Base-by-base conservation (phyloP, 495 filamentous ascomycete genomes). In the Melanomma pulvis-pyrius region DNA sequence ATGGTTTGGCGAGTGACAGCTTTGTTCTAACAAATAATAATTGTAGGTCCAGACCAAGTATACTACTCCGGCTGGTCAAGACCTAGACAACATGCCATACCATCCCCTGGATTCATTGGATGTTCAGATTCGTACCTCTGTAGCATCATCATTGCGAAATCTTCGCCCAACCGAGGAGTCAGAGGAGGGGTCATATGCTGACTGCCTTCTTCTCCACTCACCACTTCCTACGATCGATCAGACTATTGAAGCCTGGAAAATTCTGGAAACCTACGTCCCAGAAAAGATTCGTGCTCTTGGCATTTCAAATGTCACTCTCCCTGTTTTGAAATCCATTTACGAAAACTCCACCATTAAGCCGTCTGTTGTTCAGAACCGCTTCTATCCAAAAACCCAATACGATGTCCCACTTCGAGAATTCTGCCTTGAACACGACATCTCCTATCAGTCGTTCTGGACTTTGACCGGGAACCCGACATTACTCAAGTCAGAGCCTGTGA, bases 381-480 rank as follows among this genome's bases (percentile, higher is more conserved):
- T 93, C 74, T 83, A 87, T 61, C 76, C 77, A 1, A 79, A 75
- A 1, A 88, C 84, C 3, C 63, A 72, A 5, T 93, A 84, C 74
- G 91, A 93, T 61, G 72, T 79, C 0, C 73, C 79, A 1, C 66
- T 92, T 8, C 82, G 90, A 11, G 71, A 72, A 0, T 93, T 87
- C 73, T 92, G 88, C 70, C 75, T 79, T 15, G 80, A 83, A 34
- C 75, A 82, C 7, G 79, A 78, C 25, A 86, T 90, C 39, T 72
- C 81, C 17, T 93, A 92, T 71, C 89, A 93, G 73, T 82, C 84
- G 22, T 93, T 92, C 77, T 92, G 90, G 90, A 92, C 88, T 0
- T 71, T 94, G 73, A 90, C 85, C 0, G 91, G 83, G 0, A 93
- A 94, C 67, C 84, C 80, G 11, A 74, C 81, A 17, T 78, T 92